Evolutionary conservation across 176 grass and related monocot species (phyloP), one percentile per base, ranked within the genome.

Genomic region (Dactylis glomerata): DNA sequence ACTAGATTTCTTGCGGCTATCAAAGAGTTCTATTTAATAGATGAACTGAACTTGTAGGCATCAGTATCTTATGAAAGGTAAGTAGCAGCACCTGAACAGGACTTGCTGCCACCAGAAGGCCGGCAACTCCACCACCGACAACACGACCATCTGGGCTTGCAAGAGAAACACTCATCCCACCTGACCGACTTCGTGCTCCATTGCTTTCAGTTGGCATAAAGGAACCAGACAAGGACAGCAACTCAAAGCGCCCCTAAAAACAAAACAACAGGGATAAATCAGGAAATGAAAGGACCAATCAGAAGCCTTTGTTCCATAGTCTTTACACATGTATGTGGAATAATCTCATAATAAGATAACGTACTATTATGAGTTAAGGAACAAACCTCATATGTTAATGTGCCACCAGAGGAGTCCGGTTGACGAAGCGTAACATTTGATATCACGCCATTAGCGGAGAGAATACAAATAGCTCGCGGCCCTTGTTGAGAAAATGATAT

Each of bases 401-500:
- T 97, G 68, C 95, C 95, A 65, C 95, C 95, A 80, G 91, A 95
- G 10, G 95, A 97, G 87, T 97, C 95, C 34, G 92, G 92, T 51
- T 97, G 95, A 49, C 89, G 87, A 75, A 97, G 92, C 36, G 92
- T 97, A 78, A 97, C 92, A 40, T 90, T 97, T 30, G 95, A 93
- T 92, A 97, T 92, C 30, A 91, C 82, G 50, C 95, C 95, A 32
- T 97, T 95, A 61, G 92, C 95, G 41, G 95, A 97, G 49, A 95
- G 86, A 75, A 97, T 87, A 79, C 95, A 97, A 46, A 97, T 95
- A 77, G 92, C 90, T 68, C 52, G 81, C 7, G 95, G 92, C 24
- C 92, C 95, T 91, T 91, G 90, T 86, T 97, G 95, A 9, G 85
- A 91, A 86, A 97, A 97, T 7, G 95, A 95, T 84, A 97, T 97